phyloP scores from a whole-genome alignment of 2,329 filamentous ascomycete genomes.

The Beauveria rudraprayagi region DNA sequence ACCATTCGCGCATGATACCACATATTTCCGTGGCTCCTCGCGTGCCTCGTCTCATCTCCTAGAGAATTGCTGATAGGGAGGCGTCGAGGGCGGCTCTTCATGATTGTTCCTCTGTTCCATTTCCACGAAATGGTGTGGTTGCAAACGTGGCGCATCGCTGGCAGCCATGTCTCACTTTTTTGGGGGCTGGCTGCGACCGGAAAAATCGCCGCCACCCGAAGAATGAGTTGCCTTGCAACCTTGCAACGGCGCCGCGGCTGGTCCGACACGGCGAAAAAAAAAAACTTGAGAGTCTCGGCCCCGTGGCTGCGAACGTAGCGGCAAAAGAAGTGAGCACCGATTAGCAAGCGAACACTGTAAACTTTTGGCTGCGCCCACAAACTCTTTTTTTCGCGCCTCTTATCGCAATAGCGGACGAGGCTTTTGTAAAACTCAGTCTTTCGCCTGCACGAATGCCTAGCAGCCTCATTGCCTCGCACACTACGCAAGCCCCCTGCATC shows the following conservation, averaged over 20 bases:
- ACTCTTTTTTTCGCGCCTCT: not conserved
- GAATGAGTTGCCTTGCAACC: not conserved
- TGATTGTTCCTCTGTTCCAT: not conserved
- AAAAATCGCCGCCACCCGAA: constrained; percentile 7
- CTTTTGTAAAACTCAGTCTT: not conserved
- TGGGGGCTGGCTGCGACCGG: constrained; percentile 5
- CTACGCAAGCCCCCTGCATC: not conserved
- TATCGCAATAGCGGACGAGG: constrained; percentile 1
- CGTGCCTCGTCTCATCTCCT: not conserved
- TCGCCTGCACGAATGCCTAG: not conserved
- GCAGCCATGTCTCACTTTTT: not conserved
- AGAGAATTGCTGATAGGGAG: not conserved
- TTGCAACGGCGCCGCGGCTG: not conserved
- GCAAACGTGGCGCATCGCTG: not conserved
- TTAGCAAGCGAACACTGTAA: not conserved
- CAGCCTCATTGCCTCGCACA: not conserved
- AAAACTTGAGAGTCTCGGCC: not conserved
- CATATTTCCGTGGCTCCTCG: not conserved
- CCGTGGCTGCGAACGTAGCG: constrained; percentile 1
- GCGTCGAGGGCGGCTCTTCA: not conserved
- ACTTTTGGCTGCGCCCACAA: not conserved
- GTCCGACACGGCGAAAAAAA: not conserved
- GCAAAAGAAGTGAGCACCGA: not conserved
- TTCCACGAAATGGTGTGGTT: too few relatives aligned
- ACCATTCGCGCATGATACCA: not conserved